Percentiles rank a stretch among this genome's conserved stretches.
Evolutionary conservation across 352 stramenopile species (phyloP).

Genomic region (Pythium grandisporangium): DNA sequence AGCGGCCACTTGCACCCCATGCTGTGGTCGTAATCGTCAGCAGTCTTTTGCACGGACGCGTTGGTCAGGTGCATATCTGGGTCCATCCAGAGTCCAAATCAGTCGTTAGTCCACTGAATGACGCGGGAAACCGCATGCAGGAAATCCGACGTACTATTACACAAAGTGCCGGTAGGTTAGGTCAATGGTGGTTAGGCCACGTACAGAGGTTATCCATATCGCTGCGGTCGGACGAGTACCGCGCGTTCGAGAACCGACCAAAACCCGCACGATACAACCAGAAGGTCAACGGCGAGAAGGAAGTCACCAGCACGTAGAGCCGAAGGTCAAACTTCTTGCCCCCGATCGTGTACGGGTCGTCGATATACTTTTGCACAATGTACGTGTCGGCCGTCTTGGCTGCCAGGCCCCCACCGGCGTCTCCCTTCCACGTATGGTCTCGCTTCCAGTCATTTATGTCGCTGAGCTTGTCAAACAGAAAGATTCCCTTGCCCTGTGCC

Average conservation of each 20-base stretch:
- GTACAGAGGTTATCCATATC: slow-evolving; percentile 27
- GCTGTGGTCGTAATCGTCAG: slow-evolving; percentile 61
- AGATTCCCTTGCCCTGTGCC: slow-evolving; percentile 60
- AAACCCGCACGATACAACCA: slow-evolving; percentile 68
- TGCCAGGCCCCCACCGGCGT: slow-evolving; percentile 20
- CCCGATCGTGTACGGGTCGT: slow-evolving; percentile 84
- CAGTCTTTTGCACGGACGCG: slow-evolving; percentile 85
- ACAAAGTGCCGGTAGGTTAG: too few species aligned
- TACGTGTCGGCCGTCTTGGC: slow-evolving; percentile 37
- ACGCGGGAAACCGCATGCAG: too few species aligned
- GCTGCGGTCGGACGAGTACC: slow-evolving; percentile 18
- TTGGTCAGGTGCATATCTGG: slow-evolving; percentile 94
- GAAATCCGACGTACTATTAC: too few species aligned
- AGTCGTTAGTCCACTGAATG: background rate
- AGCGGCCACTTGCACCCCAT: slow-evolving; percentile 66
- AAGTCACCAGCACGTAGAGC: slow-evolving; percentile 86
- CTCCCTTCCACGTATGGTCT: slow-evolving; percentile 16
- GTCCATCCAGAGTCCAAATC: too few species aligned
- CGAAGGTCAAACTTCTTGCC: slow-evolving; percentile 91
- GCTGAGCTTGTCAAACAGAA: slow-evolving; percentile 71
- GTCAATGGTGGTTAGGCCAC: too few species aligned
- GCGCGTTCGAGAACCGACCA: slow-evolving; percentile 53
- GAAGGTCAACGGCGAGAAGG: slow-evolving; percentile 25
- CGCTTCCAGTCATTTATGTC: slow-evolving; percentile 72
- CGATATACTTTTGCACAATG: slow-evolving; percentile 85